phyloP scores from a whole-genome alignment of 2,329 filamentous ascomycete genomes.

The Colletotrichum sp. region DNA sequence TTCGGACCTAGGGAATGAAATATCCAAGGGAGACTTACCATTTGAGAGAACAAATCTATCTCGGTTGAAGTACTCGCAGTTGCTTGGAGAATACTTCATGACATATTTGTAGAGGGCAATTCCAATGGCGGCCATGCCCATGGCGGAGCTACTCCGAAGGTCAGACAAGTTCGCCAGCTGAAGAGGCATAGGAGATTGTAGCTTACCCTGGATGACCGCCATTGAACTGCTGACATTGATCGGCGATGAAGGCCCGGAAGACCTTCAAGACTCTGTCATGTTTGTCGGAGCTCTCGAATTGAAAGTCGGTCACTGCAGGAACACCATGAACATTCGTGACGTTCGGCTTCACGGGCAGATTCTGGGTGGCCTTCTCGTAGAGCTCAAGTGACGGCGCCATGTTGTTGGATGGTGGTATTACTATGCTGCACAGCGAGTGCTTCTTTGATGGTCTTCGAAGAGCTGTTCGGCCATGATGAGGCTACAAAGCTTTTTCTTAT shows the following conservation, averaged over 20 bases:
- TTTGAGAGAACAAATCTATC: conserved; percentile 69
- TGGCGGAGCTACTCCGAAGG: conserved; percentile 44
- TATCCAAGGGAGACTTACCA: conserved; percentile 29
- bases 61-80: conserved; percentile 63
- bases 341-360: conserved; percentile 6
- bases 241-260: conserved; percentile 68
- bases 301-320: background rate
- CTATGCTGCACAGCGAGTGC: background rate
- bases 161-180: background rate
- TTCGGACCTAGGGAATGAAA: fast-evolving
- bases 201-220: conserved; percentile 73
- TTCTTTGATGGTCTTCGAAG: background rate
- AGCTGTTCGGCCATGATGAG: background rate
- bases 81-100: conserved; percentile 63
- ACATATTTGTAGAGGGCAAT: conserved; percentile 65
- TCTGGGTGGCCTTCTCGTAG: conserved; percentile 10
- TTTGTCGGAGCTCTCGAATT: conserved; percentile 11
- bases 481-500: background rate
- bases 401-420: background rate
- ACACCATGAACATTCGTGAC: background rate
- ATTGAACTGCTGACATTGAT: conserved; percentile 73
- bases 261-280: conserved; percentile 54
- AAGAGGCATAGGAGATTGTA: conserved; percentile 30
- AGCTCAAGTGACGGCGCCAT: conserved; percentile 16
- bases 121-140: conserved; percentile 68